phyloP scores from a whole-genome alignment of 2,329 filamentous ascomycete genomes.

The Aaosphaeria arxii region DNA sequence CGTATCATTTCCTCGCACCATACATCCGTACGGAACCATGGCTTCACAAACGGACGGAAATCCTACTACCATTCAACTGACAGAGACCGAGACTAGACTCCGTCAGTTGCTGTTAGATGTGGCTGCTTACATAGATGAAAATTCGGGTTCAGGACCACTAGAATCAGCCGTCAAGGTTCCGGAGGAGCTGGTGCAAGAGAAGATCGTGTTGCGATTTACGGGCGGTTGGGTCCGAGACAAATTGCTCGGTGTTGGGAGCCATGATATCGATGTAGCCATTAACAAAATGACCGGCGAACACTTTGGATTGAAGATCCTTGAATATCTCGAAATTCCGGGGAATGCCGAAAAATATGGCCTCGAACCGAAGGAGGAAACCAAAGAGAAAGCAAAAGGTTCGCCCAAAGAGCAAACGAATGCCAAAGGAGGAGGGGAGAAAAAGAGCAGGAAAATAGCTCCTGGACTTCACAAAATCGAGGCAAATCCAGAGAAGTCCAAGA shows the following conservation, averaged over 20 bases:
- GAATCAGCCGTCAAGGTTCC: constrained; percentile 39
- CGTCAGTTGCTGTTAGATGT: constrained; percentile 78
- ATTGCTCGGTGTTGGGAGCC: constrained; percentile 66
- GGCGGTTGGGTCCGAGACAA: constrained; percentile 89
- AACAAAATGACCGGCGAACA: constrained; percentile 79
- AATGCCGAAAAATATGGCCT: constrained; percentile 61
- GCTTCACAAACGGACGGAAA: constrained; percentile 10
- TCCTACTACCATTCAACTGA: constrained; percentile 55
- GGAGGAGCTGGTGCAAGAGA: constrained; percentile 44
- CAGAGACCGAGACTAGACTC: constrained; percentile 67
- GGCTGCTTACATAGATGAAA: constrained; percentile 63
- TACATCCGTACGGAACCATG: constrained; percentile 29
- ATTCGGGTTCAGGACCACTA: constrained; percentile 20
- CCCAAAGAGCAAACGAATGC: constrained; percentile 18
- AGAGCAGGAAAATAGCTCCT: constrained; percentile 59
- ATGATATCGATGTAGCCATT: constrained; percentile 84
- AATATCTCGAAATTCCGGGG: constrained; percentile 62
- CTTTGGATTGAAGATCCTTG: constrained; percentile 67
- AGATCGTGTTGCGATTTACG: constrained; percentile 68
- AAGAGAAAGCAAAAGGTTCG: neutral
- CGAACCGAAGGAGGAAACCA: constrained; percentile 29
- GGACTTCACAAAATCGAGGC: constrained; percentile 83
- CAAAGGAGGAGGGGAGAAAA: constrained; percentile 40
- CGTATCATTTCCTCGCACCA: constrained; percentile 11
- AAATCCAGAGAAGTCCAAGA: constrained; percentile 95